Evolutionary conservation across 345 rosid species (phyloP).

Genomic region (Eutrema japonicum): DNA sequence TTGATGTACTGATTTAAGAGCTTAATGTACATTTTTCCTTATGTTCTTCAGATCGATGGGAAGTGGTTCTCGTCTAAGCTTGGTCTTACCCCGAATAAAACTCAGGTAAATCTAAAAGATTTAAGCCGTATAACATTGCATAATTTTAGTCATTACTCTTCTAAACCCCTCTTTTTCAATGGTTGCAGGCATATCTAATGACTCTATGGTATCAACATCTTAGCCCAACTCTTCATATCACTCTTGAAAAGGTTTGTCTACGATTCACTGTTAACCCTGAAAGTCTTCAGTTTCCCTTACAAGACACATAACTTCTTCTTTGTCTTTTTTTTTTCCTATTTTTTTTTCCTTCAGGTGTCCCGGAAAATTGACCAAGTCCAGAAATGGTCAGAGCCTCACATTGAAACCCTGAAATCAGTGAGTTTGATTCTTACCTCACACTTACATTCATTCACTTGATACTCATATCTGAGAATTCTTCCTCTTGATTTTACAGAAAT

Average conservation of each 20-base stretch:
- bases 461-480: slow-evolving; percentile 16
- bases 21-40: background rate
- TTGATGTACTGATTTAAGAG: slow-evolving; percentile 6
- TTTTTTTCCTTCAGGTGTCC: slow-evolving; percentile 23
- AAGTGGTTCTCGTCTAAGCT: slow-evolving; percentile 45
- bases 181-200: slow-evolving; percentile 40
- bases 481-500: slow-evolving; percentile 41
- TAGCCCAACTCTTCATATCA: slow-evolving; percentile 42
- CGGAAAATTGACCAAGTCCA: slow-evolving; percentile 40
- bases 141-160: slow-evolving; percentile 1
- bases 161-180: background rate
- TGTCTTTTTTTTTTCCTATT: background rate
- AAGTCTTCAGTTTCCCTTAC: background rate
- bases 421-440: slow-evolving; percentile 30
- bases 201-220: slow-evolving; percentile 50
- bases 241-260: slow-evolving; percentile 46
- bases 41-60: slow-evolving; percentile 37
- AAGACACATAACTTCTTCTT: slow-evolving; percentile 1
- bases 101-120: slow-evolving; percentile 44
- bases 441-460: slow-evolving; percentile 16
- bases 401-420: slow-evolving; percentile 44
- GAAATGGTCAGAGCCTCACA: slow-evolving; percentile 45
- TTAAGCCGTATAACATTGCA: background rate
- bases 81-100: slow-evolving; percentile 34
- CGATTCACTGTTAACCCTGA: background rate